Evolutionary conservation across 495 filamentous ascomycete species (phyloP).

Genomic region (Podospora tetraspora): DNA sequence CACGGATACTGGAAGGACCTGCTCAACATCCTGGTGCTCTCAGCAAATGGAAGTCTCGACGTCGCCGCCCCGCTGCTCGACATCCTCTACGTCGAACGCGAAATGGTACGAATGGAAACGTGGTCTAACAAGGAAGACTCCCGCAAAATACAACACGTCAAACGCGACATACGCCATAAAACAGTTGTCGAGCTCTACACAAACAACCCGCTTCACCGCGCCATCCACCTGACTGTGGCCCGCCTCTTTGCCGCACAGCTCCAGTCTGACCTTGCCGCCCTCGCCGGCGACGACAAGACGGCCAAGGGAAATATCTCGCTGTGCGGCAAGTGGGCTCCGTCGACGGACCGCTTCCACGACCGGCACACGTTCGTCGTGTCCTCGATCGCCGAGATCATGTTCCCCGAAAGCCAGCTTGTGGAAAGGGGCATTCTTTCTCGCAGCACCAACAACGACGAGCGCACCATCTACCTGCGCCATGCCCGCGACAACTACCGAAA

Average conservation of each 20-base stretch:
- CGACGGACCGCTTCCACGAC: constrained; percentile 42
- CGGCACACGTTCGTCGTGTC: constrained; percentile 44
- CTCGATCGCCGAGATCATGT: constrained; percentile 45
- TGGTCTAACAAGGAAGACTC: neutral
- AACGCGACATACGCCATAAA: constrained; percentile 25
- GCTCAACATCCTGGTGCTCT: constrained; percentile 42
- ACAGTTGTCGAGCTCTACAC: constrained; percentile 27
- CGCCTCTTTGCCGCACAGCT: constrained; percentile 47
- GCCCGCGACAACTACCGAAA: constrained; percentile 42
- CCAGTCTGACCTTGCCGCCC: constrained; percentile 31
- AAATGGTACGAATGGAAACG: constrained; percentile 10
- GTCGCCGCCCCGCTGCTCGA: constrained; percentile 23
- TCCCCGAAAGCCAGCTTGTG: constrained; percentile 21
- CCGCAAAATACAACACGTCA: constrained; percentile 2
- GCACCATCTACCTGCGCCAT: constrained; percentile 41
- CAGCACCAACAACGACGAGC: constrained; percentile 24
- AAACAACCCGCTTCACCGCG: constrained; percentile 33
- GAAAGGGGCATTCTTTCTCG: neutral
- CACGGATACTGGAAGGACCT: constrained; percentile 51
- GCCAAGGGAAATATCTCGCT: constrained; percentile 37
- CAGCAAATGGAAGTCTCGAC: constrained; percentile 33
- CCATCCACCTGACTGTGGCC: constrained; percentile 41
- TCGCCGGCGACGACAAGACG: constrained; percentile 27
- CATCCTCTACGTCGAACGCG: constrained; percentile 29
- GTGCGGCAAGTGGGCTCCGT: constrained; percentile 49